Conservation (phyloP, 2,329 filamentous ascomycete genomes). For the Fusarium agapanthi region DNA sequence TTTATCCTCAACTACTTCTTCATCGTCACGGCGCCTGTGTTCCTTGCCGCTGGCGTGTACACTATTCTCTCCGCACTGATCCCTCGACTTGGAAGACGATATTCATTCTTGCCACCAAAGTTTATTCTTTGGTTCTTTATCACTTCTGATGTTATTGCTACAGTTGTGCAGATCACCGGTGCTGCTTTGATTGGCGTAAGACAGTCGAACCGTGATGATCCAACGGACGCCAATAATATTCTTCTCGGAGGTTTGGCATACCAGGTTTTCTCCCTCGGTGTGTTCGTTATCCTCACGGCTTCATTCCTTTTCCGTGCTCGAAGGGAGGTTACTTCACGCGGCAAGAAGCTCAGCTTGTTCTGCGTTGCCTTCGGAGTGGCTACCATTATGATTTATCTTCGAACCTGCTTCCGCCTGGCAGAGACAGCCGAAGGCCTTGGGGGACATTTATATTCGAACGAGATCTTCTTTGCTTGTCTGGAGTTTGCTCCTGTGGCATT, state of each 20-base stretch:
- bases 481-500: slow-evolving; percentile 64
- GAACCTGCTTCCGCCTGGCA: slow-evolving; percentile 62
- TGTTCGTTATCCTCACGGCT: slow-evolving; percentile 56
- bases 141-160: slow-evolving; percentile 61
- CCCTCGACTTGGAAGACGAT: slow-evolving; percentile 51
- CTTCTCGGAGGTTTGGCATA: slow-evolving; percentile 63
- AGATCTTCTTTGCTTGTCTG: slow-evolving; percentile 62
- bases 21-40: slow-evolving; percentile 67
- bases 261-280: slow-evolving; percentile 61
- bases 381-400: slow-evolving; percentile 59
- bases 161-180: slow-evolving; percentile 62
- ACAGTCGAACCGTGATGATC: slow-evolving; percentile 58
- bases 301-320: slow-evolving; percentile 53
- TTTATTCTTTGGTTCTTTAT: slow-evolving; percentile 64
- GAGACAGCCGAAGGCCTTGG: slow-evolving; percentile 62
- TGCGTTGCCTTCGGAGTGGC: slow-evolving; percentile 53
- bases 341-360: slow-evolving; percentile 50
- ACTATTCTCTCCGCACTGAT: slow-evolving; percentile 62
- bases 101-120: slow-evolving; percentile 56
- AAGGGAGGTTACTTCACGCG: slow-evolving; percentile 34
- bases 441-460: slow-evolving; percentile 56
- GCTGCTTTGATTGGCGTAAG: slow-evolving; percentile 62
- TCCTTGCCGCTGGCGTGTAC: slow-evolving; percentile 65
- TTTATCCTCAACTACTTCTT: slow-evolving; percentile 70
- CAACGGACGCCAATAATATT: slow-evolving; percentile 62